Conservation (phyloP, 306 rosid genomes). For the Cucurbita pepo region DNA sequence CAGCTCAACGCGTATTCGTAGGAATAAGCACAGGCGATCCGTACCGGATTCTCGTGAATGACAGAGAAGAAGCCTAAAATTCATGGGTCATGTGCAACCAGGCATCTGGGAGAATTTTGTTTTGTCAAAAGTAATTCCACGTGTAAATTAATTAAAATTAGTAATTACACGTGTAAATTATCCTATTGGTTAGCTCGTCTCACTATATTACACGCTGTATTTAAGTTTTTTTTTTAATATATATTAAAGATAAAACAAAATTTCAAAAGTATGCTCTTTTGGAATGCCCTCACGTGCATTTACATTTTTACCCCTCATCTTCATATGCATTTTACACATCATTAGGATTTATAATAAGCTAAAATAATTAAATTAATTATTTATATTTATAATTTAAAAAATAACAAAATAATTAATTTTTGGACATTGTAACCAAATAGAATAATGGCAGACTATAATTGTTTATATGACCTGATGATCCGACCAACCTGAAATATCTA, state of each 20-base stretch:
- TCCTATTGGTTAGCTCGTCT: not conserved
- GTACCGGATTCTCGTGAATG: not conserved
- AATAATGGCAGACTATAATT: too few relatives aligned
- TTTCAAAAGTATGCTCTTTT: not conserved
- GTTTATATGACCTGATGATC: too few relatives aligned
- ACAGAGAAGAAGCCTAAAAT: not conserved
- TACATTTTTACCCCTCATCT: not conserved
- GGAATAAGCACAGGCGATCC: not conserved
- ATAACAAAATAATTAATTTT: too few relatives aligned
- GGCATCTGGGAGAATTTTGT: not conserved
- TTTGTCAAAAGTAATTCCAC: not conserved
- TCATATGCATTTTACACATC: not conserved
- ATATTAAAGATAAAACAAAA: not conserved
- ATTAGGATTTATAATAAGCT: not conserved
- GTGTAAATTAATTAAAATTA: not conserved
- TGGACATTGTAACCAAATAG: too few relatives aligned
- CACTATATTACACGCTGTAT: not conserved
- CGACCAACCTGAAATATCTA: too few relatives aligned
- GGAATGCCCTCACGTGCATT: not conserved
- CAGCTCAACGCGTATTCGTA: not conserved
- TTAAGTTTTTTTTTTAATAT: too few relatives aligned
- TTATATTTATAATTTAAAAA: too few relatives aligned
- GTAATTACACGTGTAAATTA: too few relatives aligned
- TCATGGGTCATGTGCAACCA: not conserved
- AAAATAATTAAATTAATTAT: too few relatives aligned